Conservation (phyloP, 371 early-diverging fungal genomes). For the Zopfochytrium polystomum region DNA sequence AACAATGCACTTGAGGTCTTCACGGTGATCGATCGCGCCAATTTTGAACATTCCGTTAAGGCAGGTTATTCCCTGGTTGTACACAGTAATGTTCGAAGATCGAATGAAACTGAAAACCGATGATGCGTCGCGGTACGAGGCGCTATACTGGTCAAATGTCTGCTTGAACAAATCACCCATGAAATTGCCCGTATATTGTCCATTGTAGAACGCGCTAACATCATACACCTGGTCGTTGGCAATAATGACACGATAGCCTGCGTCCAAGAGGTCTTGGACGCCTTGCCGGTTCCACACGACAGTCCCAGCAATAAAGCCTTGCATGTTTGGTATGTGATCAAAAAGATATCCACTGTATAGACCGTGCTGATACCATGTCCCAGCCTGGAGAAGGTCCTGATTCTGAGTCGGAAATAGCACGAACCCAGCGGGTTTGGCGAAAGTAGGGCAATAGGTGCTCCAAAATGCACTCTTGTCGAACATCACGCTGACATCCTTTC, state of each 20-base stretch:
- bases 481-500: constrained; percentile 40
- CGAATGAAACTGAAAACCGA: constrained; percentile 21
- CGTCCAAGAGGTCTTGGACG: constrained; percentile 10
- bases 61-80: constrained; percentile 28
- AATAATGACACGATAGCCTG: constrained; percentile 19
- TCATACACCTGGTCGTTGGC: constrained; percentile 45
- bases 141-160: constrained; percentile 14
- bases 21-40: constrained; percentile 83
- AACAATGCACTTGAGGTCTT: constrained; percentile 76
- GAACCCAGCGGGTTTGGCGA: constrained; percentile 25
- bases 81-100: constrained; percentile 14
- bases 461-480: constrained; percentile 32
- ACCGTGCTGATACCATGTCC: constrained; percentile 25
- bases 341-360: background rate
- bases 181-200: constrained; percentile 26
- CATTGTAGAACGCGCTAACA: constrained; percentile 30
- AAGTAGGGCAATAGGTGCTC: constrained; percentile 29
- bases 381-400: constrained; percentile 10
- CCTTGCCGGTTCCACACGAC: constrained; percentile 37
- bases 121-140: constrained; percentile 31
- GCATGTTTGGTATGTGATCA: constrained; percentile 26
- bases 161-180: constrained; percentile 24
- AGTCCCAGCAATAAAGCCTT: constrained; percentile 26
- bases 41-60: constrained; percentile 66
- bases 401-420: constrained; percentile 5